These are phyloP conservation scores for Calonectria pauciramosa DNA, from an alignment of 2,329 filamentous ascomycete genomes.

Conservation along the genomic window DNA sequence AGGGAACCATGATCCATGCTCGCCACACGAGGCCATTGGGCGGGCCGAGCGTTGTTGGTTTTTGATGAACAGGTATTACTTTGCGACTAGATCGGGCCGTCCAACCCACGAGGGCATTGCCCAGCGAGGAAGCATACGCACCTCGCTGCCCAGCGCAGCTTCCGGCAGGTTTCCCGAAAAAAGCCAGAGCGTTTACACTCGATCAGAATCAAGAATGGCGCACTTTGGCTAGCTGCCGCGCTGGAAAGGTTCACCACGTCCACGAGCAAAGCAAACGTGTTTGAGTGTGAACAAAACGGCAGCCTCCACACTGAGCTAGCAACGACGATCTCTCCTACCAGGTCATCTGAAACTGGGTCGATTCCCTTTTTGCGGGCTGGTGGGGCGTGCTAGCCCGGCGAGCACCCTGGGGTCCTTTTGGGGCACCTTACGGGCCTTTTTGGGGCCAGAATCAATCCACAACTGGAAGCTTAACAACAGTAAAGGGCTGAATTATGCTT, in stretches of 20 bases:
- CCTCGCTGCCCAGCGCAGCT: background rate
- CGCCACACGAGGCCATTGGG: background rate
- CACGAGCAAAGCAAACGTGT: background rate
- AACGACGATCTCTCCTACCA: background rate
- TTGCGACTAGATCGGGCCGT: constrained; percentile 8
- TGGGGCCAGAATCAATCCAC: constrained; percentile 6
- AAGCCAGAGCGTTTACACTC: background rate
- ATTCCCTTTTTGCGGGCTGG: constrained; percentile 5
- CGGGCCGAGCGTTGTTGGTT: background rate
- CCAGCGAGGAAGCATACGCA: background rate
- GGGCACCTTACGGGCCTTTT: background rate
- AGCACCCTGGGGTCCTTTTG: background rate
- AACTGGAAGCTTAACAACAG: constrained; percentile 3
- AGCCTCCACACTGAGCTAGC: background rate
- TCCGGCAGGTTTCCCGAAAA: background rate
- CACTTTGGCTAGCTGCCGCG: background rate
- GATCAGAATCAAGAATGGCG: background rate
- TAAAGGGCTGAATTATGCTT: constrained; percentile 11
- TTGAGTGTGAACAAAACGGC: background rate
- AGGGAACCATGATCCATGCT: constrained; percentile 9
- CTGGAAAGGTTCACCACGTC: background rate
- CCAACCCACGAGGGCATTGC: background rate
- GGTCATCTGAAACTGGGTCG: background rate
- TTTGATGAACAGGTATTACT: constrained; percentile 8
- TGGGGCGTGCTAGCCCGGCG: background rate